These are phyloP conservation scores for Candida germanica DNA, from an alignment of 805 yeast species.

Conservation along the genomic window DNA sequence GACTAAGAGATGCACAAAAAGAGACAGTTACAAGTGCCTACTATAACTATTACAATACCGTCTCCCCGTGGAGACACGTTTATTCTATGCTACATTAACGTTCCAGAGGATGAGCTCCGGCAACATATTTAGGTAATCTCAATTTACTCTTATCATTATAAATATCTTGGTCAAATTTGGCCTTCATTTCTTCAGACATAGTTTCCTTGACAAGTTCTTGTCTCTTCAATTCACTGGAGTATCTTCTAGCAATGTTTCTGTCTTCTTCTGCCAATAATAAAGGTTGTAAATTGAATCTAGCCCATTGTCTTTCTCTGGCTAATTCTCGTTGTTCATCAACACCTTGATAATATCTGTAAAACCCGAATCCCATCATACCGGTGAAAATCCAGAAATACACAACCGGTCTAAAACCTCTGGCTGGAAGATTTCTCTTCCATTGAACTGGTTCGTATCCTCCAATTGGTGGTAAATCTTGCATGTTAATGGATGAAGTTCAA, in stretches of 20 bases:
- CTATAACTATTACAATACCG: no score
- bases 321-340: constrained; percentile 75
- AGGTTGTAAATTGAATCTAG: constrained; percentile 70
- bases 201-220: constrained; percentile 52
- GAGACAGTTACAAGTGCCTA: no score
- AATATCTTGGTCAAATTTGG: constrained; percentile 41
- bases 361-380: constrained; percentile 68
- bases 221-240: constrained; percentile 59
- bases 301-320: constrained; percentile 72
- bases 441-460: constrained; percentile 85
- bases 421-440: constrained; percentile 84
- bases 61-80: no score
- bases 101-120: constrained; percentile 37
- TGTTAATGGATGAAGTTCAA: constrained; percentile 15
- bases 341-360: constrained; percentile 61
- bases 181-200: constrained; percentile 37
- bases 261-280: constrained; percentile 79
- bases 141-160: constrained; percentile 44
- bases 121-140: constrained; percentile 42
- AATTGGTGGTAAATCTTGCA: constrained; percentile 84
- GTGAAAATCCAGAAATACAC: constrained; percentile 64
- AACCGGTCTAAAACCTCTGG: constrained; percentile 80
- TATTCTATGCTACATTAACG: no score
- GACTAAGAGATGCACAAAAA: no score
- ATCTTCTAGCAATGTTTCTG: constrained; percentile 71